Conservation (phyloP, 306 rosid species). For the Hippophae gyantsensis region DNA sequence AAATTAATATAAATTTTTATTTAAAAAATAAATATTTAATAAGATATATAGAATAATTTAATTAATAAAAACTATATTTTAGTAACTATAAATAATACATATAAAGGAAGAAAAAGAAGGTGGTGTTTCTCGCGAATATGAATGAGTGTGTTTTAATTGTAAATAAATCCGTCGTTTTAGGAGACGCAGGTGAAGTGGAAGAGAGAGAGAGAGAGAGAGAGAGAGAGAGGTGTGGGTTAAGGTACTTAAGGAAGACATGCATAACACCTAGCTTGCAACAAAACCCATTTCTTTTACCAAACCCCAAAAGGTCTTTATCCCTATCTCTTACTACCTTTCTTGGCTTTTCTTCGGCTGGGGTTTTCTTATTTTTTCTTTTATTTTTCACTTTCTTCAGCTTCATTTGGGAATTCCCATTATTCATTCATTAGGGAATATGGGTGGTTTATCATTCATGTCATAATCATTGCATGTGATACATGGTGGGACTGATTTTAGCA, state of each 20-base stretch:
- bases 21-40: too few relatives aligned
- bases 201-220: background rate
- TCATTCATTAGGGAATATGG: background rate
- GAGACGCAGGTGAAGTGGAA: constrained; percentile 7
- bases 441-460: constrained; percentile 16
- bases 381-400: background rate
- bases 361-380: background rate
- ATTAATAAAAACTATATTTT: too few relatives aligned
- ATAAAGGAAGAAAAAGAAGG: too few relatives aligned
- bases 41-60: too few relatives aligned
- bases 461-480: constrained; percentile 15
- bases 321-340: background rate
- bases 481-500: background rate
- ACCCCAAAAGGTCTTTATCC: constrained; percentile 6
- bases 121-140: too few relatives aligned
- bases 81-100: too few relatives aligned
- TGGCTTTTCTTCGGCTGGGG: constrained; percentile 3
- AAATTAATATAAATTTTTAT: too few relatives aligned
- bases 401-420: background rate
- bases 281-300: constrained; percentile 23
- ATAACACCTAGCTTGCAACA: constrained; percentile 13
- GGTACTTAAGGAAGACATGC: constrained; percentile 14
- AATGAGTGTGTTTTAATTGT: constrained; percentile 2
- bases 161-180: constrained; percentile 12
- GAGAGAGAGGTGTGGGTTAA: constrained; percentile 2